Percentiles rank a stretch among this genome's conserved stretches.
Conservation (phyloP, 306 rosid genomes). For the Dryas octopetala region DNA sequence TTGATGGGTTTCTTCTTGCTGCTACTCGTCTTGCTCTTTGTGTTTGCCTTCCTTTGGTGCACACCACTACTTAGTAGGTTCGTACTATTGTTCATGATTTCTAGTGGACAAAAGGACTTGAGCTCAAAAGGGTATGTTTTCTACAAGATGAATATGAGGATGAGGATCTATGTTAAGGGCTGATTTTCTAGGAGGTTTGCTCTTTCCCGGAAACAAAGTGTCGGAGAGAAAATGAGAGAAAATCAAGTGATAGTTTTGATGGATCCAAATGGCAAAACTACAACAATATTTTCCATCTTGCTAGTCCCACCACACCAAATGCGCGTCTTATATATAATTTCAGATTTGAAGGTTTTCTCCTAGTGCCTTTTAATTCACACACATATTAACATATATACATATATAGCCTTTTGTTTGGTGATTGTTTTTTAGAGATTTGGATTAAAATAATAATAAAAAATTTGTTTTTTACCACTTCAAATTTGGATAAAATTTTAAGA, state of each 20-base stretch:
- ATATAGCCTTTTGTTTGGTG: no score
- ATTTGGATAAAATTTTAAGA: no score
- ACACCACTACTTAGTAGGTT: constrained; percentile 23
- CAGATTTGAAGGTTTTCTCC: no score
- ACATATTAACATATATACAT: no score
- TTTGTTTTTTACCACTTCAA: no score
- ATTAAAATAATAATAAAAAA: no score
- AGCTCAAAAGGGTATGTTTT: background rate
- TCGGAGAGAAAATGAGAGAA: constrained; percentile 1
- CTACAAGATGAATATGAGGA: background rate
- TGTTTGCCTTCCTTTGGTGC: constrained; percentile 33
- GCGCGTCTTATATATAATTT: no score
- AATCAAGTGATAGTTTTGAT: no score
- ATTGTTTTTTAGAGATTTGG: no score
- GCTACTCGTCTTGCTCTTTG: constrained; percentile 28
- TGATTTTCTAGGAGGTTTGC: background rate
- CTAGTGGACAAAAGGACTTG: background rate
- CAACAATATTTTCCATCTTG: no score
- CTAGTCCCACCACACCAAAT: no score
- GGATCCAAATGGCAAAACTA: background rate
- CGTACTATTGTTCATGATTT: constrained; percentile 30
- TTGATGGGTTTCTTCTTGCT: constrained; percentile 36
- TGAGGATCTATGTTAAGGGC: background rate
- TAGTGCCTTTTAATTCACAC: no score
- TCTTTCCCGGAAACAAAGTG: constrained; percentile 1